Percentiles rank a stretch among this genome's conserved stretches.
Conservation (phyloP, 2,329 filamentous ascomycete genomes). For the Daldinia eschscholtzii region DNA sequence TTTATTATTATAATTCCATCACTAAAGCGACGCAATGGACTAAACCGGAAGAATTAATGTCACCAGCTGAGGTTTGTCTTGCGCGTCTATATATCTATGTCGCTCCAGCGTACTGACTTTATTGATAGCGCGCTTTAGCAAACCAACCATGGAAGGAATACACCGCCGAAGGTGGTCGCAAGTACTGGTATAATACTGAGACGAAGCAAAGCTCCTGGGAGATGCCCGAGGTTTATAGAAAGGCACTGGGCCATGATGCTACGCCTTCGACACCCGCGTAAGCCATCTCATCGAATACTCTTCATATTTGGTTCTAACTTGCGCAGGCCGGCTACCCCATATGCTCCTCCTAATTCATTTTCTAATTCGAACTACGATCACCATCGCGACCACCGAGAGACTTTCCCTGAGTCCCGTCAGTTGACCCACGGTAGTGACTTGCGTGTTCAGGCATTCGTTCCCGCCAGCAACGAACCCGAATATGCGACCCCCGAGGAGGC, state of each 20-base stretch:
- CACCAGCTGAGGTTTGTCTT: constrained; percentile 76
- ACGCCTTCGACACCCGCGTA: constrained; percentile 61
- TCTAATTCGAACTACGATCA: constrained; percentile 56
- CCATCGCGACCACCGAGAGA: constrained; percentile 53
- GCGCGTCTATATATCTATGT: constrained; percentile 33
- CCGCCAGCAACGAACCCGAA: constrained; percentile 78
- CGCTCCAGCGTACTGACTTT: constrained; percentile 38
- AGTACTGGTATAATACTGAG: constrained; percentile 96
- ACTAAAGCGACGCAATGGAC: constrained; percentile 95
- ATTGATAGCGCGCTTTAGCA: constrained; percentile 77
- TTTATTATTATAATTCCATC: constrained; percentile 90
- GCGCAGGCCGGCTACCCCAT: constrained; percentile 56
- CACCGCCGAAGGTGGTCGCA: constrained; percentile 84
- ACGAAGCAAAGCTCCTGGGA: constrained; percentile 95
- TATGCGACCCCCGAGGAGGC: constrained; percentile 87
- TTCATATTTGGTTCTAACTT: constrained; percentile 29
- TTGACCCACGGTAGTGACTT: constrained; percentile 68
- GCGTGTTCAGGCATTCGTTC: constrained; percentile 70
- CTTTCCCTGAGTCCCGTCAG: constrained; percentile 68
- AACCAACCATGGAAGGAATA: constrained; percentile 95
- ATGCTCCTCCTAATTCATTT: constrained; percentile 57
- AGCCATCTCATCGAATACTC: constrained; percentile 34
- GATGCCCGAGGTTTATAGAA: constrained; percentile 86
- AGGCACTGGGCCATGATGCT: constrained; percentile 73
- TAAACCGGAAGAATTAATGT: constrained; percentile 92